These are phyloP conservation scores for Azolla pinnata DNA, from an alignment of 75 land plant species.

Conservation along the genomic window DNA sequence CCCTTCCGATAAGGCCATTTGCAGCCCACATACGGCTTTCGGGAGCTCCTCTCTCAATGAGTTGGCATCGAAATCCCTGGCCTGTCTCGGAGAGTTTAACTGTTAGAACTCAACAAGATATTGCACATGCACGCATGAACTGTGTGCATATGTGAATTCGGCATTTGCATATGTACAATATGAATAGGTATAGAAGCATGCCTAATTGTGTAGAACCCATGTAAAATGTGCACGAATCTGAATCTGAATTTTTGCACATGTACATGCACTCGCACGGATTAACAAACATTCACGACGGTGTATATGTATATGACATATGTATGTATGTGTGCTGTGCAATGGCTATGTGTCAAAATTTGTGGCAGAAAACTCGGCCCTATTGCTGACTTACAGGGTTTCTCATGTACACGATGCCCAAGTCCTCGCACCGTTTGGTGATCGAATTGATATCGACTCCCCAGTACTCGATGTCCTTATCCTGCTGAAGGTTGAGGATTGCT, in stretches of 20 bases:
- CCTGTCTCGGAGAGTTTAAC: conserved; percentile 36
- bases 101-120: no score
- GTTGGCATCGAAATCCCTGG: conserved; percentile 75
- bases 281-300: not conserved
- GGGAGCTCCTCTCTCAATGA: conserved; percentile 62
- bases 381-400: conserved; percentile 56
- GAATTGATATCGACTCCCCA: conserved; percentile 69
- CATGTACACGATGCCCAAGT: conserved; percentile 54
- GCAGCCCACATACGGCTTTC: conserved; percentile 62
- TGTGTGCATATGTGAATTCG: no score
- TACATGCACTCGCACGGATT: not conserved
- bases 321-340: no score
- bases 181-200: no score
- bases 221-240: no score
- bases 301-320: not conserved
- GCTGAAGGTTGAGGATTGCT: conserved; percentile 66
- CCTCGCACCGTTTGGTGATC: conserved; percentile 37
- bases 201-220: no score
- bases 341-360: no score
- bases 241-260: no score
- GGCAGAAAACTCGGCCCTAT: not conserved
- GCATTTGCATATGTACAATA: no score
- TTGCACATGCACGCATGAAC: no score
- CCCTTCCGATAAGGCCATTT: conserved; percentile 60
- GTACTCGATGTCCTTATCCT: conserved; percentile 66